phyloP scores from a whole-genome alignment of 768 basidiomycete species.

The Suillus subaureus region DNA sequence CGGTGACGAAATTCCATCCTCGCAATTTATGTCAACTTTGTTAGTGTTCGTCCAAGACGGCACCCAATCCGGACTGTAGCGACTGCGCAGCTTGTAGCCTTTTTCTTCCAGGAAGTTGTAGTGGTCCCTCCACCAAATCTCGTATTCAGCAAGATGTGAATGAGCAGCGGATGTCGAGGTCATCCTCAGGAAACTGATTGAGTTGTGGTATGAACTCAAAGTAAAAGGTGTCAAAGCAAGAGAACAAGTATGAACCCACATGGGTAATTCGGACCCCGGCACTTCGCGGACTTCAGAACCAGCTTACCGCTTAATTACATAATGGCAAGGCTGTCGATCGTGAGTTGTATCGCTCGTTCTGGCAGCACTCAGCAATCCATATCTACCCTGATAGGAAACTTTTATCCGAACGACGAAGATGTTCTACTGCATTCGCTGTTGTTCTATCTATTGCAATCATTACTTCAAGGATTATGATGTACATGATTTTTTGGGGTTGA shows the following conservation, averaged over 20 bases:
- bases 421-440: neutral
- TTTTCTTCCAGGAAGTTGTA: slow-evolving; percentile 14
- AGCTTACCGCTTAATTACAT: no score
- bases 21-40: neutral
- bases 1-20: neutral
- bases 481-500: neutral
- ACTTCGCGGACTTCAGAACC: no score
- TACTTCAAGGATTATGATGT: neutral
- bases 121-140: slow-evolving; percentile 6
- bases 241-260: no score
- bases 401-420: neutral
- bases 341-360: neutral
- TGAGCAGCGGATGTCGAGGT: neutral
- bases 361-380: neutral
- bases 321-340: no score
- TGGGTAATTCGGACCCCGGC: no score
- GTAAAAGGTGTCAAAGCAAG: no score
- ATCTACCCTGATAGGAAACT: neutral
- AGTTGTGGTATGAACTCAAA: neutral
- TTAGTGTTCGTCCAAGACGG: slow-evolving; percentile 24
- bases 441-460: neutral
- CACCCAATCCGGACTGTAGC: slow-evolving; percentile 21
- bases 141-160: neutral
- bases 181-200: neutral
- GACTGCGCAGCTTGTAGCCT: slow-evolving; percentile 20